Evolutionary conservation across 2,329 filamentous ascomycete species (phyloP).

Genomic region (Cryphonectria japonica): DNA sequence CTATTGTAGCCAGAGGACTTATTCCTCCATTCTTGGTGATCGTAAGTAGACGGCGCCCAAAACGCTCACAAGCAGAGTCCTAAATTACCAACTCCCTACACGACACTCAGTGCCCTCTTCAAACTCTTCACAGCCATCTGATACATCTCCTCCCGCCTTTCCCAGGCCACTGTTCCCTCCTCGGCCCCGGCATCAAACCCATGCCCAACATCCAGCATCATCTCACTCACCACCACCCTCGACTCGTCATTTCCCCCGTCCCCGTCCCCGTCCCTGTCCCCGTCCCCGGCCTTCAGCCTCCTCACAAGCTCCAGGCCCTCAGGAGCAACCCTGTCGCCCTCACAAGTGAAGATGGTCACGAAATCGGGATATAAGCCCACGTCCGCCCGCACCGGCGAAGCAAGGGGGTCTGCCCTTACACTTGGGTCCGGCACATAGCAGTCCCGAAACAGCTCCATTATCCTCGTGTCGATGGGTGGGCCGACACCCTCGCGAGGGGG

Average conservation of each 20-base stretch:
- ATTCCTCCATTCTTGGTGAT: neutral
- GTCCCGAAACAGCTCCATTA: neutral
- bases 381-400: slow-evolving; percentile 12
- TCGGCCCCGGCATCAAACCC: slow-evolving; percentile 15
- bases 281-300: neutral
- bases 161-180: slow-evolving; percentile 13
- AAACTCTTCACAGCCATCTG: neutral
- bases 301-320: slow-evolving; percentile 8
- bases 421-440: slow-evolving; percentile 13
- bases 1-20: neutral
- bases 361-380: neutral
- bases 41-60: no score
- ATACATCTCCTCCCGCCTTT: slow-evolving; percentile 18
- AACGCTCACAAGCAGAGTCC: neutral
- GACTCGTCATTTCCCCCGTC: neutral
- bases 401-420: slow-evolving; percentile 3
- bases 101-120: neutral
- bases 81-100: neutral
- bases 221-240: slow-evolving; percentile 11
- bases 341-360: slow-evolving; percentile 18
- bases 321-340: slow-evolving; percentile 14
- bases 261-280: no score
- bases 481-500: slow-evolving; percentile 15
- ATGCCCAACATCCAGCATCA: slow-evolving; percentile 15
- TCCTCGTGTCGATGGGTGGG: neutral